A percentile compares a stretch with the other conserved stretches of the same genome.
These are phyloP conservation scores for Achaetomiella virescens DNA, from an alignment of 495 filamentous ascomycete genomes.

Conservation along the genomic window DNA sequence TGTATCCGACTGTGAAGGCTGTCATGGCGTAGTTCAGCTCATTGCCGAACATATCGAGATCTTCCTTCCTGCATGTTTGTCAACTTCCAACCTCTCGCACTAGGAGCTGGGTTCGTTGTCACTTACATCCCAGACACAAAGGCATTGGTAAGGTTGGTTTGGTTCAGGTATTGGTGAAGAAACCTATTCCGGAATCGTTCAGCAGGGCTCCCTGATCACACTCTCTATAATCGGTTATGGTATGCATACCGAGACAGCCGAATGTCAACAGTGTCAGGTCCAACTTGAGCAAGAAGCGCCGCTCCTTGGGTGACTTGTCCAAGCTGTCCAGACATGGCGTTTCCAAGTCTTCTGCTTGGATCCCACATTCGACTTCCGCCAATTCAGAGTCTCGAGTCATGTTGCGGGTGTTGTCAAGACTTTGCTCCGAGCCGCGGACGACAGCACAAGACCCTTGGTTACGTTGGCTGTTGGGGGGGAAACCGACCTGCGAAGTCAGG, in stretches of 20 bases:
- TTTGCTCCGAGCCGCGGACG: too few relatives aligned
- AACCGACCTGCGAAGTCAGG: too few relatives aligned
- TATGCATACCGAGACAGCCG: background rate
- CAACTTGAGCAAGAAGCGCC: conserved; percentile 54
- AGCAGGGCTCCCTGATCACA: background rate
- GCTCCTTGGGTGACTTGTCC: conserved; percentile 55
- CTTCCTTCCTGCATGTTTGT: conserved; percentile 51
- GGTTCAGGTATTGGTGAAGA: conserved; percentile 58
- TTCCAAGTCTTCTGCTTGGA: conserved; percentile 28
- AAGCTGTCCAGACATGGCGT: conserved; percentile 53
- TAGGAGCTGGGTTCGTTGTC: conserved; percentile 24
- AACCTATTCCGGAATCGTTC: conserved; percentile 16
- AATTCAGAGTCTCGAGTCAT: background rate
- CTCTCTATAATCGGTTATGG: conserved; percentile 45
- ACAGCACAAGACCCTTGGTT: too few relatives aligned
- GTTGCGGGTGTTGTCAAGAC: background rate
- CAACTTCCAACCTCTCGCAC: conserved; percentile 37
- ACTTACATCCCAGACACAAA: conserved; percentile 32
- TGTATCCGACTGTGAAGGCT: conserved; percentile 58
- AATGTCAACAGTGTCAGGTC: conserved; percentile 48
- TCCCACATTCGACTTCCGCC: background rate
- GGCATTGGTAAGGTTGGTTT: conserved; percentile 52
- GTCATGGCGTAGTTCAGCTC: conserved; percentile 47
- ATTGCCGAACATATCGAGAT: conserved; percentile 50
- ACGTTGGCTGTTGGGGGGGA: too few relatives aligned